Conservation (phyloP, 2,329 filamentous ascomycete species). For the Alternaria atra region DNA sequence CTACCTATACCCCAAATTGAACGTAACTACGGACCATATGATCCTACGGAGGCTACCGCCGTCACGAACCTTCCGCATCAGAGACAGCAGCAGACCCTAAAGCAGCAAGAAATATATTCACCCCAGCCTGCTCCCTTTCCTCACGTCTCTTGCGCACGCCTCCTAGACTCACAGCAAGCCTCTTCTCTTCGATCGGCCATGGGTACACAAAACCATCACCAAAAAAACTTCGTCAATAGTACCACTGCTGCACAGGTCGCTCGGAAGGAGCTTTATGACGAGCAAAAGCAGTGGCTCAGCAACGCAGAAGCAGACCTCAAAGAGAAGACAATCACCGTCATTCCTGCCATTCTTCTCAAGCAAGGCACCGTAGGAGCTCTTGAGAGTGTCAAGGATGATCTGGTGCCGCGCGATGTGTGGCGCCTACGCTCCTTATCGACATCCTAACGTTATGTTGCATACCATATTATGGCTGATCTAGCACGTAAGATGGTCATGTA, state of each 20-base stretch:
- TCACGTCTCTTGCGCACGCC: no score
- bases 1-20: neutral
- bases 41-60: no score
- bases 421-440: neutral
- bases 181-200: neutral
- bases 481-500: neutral
- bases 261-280: neutral
- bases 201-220: neutral
- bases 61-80: neutral
- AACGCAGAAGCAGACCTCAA: neutral
- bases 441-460: neutral
- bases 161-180: no score
- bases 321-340: fast-evolving
- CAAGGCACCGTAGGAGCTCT: neutral
- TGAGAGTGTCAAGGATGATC: no score
- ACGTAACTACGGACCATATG: neutral
- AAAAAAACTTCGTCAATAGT: no score
- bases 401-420: neutral
- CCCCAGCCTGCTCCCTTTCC: no score
- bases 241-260: neutral
- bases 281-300: neutral
- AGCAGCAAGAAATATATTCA: neutral
- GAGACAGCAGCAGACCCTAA: neutral
- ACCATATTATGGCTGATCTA: neutral
- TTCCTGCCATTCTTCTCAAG: neutral